Conservation (phyloP, 441 rosid genomes). For the Breynia disticha region DNA sequence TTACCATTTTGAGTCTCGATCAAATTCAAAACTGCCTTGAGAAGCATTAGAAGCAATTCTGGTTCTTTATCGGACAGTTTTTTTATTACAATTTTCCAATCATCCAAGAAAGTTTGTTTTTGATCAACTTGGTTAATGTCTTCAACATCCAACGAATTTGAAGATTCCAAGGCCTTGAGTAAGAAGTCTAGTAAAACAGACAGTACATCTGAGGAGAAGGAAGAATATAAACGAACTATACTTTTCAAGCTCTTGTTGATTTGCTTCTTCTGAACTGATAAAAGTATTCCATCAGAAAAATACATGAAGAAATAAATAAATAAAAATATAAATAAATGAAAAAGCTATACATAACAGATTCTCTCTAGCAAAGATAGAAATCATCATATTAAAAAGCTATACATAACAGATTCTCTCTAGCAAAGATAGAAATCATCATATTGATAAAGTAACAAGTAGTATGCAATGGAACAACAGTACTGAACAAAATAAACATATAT, state of each 20-base stretch:
- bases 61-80: constrained; percentile 70
- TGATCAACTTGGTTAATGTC: constrained; percentile 22
- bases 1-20: constrained; percentile 51
- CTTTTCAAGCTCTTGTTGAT: constrained; percentile 38
- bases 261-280: constrained; percentile 58
- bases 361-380: not conserved
- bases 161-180: constrained; percentile 47
- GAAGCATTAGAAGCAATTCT: constrained; percentile 58
- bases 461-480: not conserved
- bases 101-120: constrained; percentile 31
- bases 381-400: not conserved
- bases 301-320: constrained; percentile 1
- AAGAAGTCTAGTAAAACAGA: constrained; percentile 57
- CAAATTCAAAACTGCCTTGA: constrained; percentile 51
- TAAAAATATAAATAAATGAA: not conserved
- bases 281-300: constrained; percentile 13
- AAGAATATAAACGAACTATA: constrained; percentile 52
- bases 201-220: constrained; percentile 62
- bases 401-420: too few relatives aligned
- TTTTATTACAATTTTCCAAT: constrained; percentile 53
- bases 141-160: constrained; percentile 27
- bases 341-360: too few relatives aligned
- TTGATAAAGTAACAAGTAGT: not conserved
- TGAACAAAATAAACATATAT: not conserved
- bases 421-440: not conserved